Percentiles rank a stretch among this genome's conserved stretches.
Evolutionary conservation across 768 basidiomycete genomes (phyloP).

Genomic region (Suillus hirtellus): DNA sequence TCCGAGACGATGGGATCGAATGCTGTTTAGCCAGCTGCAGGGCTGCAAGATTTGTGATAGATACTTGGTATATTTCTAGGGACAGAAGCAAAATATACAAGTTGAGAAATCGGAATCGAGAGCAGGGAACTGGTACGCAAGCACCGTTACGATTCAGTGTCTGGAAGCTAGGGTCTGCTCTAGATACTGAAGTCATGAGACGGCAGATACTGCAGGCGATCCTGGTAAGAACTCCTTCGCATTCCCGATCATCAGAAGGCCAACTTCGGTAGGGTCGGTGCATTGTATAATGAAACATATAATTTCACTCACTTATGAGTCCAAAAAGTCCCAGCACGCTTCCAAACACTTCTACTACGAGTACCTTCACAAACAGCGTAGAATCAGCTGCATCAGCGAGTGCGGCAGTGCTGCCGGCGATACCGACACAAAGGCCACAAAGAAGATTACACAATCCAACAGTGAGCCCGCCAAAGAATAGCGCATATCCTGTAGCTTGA

Average conservation of each 20-base stretch:
- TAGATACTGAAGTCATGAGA: neutral
- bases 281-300: neutral
- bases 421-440: constrained; percentile 91
- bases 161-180: neutral
- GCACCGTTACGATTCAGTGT: too few relatives aligned
- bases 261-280: constrained; percentile 49
- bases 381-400: constrained; percentile 95
- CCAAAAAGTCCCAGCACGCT: constrained; percentile 93
- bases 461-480: constrained; percentile 97
- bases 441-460: constrained; percentile 94
- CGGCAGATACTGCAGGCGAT: constrained; percentile 22
- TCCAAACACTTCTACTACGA: constrained; percentile 94
- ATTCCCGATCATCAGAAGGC: constrained; percentile 72
- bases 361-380: constrained; percentile 91
- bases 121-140: too few relatives aligned
- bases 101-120: too few relatives aligned
- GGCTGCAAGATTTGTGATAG: too few relatives aligned
- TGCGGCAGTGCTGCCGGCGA: constrained; percentile 95
- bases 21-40: too few relatives aligned
- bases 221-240: constrained; percentile 57
- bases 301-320: constrained; percentile 69
- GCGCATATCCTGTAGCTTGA: constrained; percentile 66
- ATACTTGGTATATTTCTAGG: too few relatives aligned
- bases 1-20: too few relatives aligned
- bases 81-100: too few relatives aligned